Evolutionary conservation across 352 stramenopile genomes (phyloP), one percentile per base, ranked within the genome.

Genomic region (Pythium biforme): DNA sequence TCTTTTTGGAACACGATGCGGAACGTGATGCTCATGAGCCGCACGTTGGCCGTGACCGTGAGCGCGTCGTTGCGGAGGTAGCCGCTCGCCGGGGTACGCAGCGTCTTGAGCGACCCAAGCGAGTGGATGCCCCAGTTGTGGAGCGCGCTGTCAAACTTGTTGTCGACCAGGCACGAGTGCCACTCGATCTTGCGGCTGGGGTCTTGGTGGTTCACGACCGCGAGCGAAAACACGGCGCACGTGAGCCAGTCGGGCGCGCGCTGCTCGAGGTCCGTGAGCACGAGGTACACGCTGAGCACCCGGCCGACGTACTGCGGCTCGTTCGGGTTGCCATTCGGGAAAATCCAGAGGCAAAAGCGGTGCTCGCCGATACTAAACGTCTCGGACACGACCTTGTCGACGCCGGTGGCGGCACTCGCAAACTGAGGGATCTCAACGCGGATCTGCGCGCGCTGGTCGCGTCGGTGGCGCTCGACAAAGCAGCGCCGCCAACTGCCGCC

Each of bases 111-210:
- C 7, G 77, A 71, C 4, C 83, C 81, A 3, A 92, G 73, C 20
- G 83, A 90, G 54, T 94, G 85, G 25, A 94, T 84, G 29, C 81
- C 83, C 83, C 85, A 94, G 62, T 92, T 92, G 70, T 88, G 88
- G 20, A 94, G 72, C 34, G 83, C 56, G 19, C 52, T 66, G 70
- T 90, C 72, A 48, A 94, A 94, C 59, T 90, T 90, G 75, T 92
- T 94, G 72, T 94, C 84, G 12, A 76, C 74, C 10, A 94, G 68
- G 62, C 79, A 91, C 55, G 84, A 92, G 63, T 94, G 84, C 82
- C 84, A 94, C 53, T 88, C 79, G 33, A 94, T 84, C 41, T 64
- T 68, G 45, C 83, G 79, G 4, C 31, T 40, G 7, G 75, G 56
- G 46, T 85, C 70, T 19, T 51, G 46, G 25, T 75, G 66, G 65